phyloP scores from a whole-genome alignment of 345 rosid genomes.

The Eucalyptus pauciflora region DNA sequence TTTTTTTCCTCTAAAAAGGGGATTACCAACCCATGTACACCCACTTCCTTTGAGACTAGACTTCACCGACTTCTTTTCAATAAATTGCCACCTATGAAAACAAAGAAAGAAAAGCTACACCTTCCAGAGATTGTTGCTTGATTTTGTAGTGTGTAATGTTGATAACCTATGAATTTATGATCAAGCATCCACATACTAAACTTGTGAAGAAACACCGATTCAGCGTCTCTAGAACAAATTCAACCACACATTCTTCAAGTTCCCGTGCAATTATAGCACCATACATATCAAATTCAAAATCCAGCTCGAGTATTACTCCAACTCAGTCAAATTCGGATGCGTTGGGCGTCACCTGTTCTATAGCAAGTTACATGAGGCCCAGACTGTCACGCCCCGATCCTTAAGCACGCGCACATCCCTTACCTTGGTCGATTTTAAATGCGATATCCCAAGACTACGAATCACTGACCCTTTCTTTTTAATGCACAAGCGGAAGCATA shows the following conservation, averaged over 20 bases:
- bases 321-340: no score
- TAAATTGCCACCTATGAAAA: background rate
- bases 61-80: background rate
- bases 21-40: background rate
- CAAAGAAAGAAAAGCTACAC: background rate
- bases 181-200: background rate
- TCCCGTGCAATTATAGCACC: background rate
- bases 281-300: background rate
- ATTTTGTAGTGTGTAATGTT: background rate
- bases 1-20: background rate
- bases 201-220: background rate
- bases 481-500: fast-evolving
- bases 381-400: no score
- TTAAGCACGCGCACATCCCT: no score
- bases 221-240: background rate
- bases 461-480: no score
- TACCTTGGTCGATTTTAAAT: no score
- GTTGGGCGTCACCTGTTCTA: fast-evolving
- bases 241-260: background rate
- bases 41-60: background rate
- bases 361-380: no score
- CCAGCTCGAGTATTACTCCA: no score
- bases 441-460: no score
- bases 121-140: background rate
- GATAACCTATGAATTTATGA: background rate